These are phyloP conservation scores for Chimonanthus praecox DNA, from an alignment of 164 flowering plant genomes.

Conservation along the genomic window DNA sequence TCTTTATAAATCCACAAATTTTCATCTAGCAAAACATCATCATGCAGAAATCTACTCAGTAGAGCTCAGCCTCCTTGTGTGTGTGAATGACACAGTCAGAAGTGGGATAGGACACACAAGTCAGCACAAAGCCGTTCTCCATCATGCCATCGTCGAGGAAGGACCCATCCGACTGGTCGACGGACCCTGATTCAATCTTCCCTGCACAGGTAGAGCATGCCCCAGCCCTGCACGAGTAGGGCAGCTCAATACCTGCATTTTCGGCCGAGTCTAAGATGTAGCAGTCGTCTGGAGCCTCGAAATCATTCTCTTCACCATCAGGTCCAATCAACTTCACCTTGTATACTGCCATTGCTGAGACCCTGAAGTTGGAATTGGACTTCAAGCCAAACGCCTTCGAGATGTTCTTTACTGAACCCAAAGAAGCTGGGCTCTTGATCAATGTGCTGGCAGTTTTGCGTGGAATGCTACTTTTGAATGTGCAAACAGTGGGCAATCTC, in stretches of 20 bases:
- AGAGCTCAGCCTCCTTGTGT: slow-evolving; percentile 73
- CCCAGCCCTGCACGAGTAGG: slow-evolving; percentile 82
- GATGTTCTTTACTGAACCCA: slow-evolving; percentile 34
- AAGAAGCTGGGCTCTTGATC: slow-evolving; percentile 27
- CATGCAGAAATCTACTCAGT: slow-evolving; percentile 14
- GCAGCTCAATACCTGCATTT: slow-evolving; percentile 60
- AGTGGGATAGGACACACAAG: slow-evolving; percentile 65
- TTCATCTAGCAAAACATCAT: too few relatives aligned
- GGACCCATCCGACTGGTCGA: slow-evolving; percentile 76
- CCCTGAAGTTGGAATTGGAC: slow-evolving; percentile 29
- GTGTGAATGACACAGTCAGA: slow-evolving; percentile 68
- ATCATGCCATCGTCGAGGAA: slow-evolving; percentile 65
- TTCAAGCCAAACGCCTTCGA: slow-evolving; percentile 52
- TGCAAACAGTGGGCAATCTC: slow-evolving; percentile 21
- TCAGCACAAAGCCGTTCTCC: slow-evolving; percentile 51
- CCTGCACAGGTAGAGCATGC: slow-evolving; percentile 88
- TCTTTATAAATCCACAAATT: too few relatives aligned
- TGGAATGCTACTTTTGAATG: slow-evolving; percentile 13
- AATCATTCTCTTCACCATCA: slow-evolving; percentile 50
- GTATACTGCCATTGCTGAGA: slow-evolving; percentile 51
- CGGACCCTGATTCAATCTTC: slow-evolving; percentile 40
- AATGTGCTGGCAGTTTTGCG: slow-evolving; percentile 8
- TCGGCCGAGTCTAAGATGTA: slow-evolving; percentile 74
- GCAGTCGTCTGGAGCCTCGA: slow-evolving; percentile 63
- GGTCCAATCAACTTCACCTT: slow-evolving; percentile 69